These are phyloP conservation scores for Candida anutae DNA, from an alignment of 1,139 yeast species.

Conservation along the genomic window DNA sequence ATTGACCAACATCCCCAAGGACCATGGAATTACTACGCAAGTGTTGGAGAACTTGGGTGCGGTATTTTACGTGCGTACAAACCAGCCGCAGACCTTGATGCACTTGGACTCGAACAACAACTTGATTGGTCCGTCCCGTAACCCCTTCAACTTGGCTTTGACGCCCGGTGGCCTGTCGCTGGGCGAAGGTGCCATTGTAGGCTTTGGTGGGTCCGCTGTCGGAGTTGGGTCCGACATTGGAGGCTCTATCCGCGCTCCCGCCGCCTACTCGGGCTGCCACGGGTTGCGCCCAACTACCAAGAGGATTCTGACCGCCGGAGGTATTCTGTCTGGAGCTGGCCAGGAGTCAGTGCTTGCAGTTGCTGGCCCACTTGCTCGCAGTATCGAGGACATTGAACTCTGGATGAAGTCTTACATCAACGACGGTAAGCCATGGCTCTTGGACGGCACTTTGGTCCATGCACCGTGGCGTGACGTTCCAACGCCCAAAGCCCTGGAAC, in stretches of 20 bases:
- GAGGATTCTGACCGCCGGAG: constrained; percentile 47
- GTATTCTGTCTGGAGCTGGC: constrained; percentile 47
- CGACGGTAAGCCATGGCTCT: constrained; percentile 63
- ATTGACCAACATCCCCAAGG: constrained; percentile 41
- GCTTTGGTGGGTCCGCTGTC: constrained; percentile 55
- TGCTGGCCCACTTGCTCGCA: constrained; percentile 55
- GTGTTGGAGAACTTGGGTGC: constrained; percentile 59
- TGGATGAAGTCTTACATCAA: constrained; percentile 52
- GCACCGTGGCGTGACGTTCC: constrained; percentile 56
- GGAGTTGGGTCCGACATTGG: constrained; percentile 79
- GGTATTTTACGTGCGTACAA: constrained; percentile 45
- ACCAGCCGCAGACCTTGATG: constrained; percentile 43
- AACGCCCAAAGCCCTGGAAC: constrained; percentile 16
- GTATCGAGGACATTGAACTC: constrained; percentile 56
- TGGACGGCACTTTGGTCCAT: constrained; percentile 48
- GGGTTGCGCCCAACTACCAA: constrained; percentile 67
- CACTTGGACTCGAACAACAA: constrained; percentile 39
- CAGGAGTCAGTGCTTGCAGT: constrained; percentile 55
- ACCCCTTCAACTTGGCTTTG: constrained; percentile 33
- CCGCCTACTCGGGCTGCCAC: constrained; percentile 59
- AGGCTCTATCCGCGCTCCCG: constrained; percentile 71
- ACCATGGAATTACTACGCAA: constrained; percentile 44
- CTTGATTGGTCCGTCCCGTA: constrained; percentile 28
- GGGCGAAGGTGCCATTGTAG: constrained; percentile 69
- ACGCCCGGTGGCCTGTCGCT: constrained; percentile 62